These are phyloP conservation scores for Terfezia claveryi DNA, from an alignment of 495 filamentous ascomycete genomes.

Conservation along the genomic window DNA sequence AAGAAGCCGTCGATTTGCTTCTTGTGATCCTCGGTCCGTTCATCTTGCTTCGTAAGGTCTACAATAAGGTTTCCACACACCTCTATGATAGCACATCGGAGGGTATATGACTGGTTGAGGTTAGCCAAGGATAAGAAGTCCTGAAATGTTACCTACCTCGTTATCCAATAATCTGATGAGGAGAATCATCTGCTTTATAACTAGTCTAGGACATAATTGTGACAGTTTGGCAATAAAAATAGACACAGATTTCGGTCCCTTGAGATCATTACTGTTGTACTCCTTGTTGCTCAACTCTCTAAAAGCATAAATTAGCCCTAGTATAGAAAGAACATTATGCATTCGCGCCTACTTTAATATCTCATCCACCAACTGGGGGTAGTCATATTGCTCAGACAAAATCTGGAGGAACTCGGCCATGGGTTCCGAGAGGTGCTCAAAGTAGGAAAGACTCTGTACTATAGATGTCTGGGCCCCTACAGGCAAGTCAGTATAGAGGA, in stretches of 20 bases:
- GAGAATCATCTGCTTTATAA: constrained; percentile 92
- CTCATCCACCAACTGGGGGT: constrained; percentile 85
- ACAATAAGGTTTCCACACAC: constrained; percentile 95
- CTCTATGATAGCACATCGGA: constrained; percentile 83
- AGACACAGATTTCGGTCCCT: constrained; percentile 95
- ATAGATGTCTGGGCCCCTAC: constrained; percentile 91
- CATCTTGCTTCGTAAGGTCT: constrained; percentile 75
- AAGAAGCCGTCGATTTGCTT: constrained; percentile 91
- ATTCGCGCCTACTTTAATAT: constrained; percentile 36
- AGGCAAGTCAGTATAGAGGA: constrained; percentile 5
- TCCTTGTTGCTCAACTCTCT: constrained; percentile 91
- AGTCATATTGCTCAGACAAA: constrained; percentile 90
- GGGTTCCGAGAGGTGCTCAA: constrained; percentile 89
- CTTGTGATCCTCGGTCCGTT: constrained; percentile 74
- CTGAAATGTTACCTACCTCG: constrained; percentile 35
- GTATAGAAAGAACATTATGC: not conserved
- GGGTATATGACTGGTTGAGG: constrained; percentile 51
- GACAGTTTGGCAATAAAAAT: constrained; percentile 86
- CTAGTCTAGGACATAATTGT: constrained; percentile 72
- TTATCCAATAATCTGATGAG: constrained; percentile 85
- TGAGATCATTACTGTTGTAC: constrained; percentile 87
- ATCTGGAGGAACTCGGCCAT: constrained; percentile 99
- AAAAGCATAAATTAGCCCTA: not conserved
- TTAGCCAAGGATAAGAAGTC: too few species aligned
- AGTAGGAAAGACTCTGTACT: constrained; percentile 91